Conservation (phyloP, 371 early-diverging fungal genomes). For the Mortierella sp. region DNA sequence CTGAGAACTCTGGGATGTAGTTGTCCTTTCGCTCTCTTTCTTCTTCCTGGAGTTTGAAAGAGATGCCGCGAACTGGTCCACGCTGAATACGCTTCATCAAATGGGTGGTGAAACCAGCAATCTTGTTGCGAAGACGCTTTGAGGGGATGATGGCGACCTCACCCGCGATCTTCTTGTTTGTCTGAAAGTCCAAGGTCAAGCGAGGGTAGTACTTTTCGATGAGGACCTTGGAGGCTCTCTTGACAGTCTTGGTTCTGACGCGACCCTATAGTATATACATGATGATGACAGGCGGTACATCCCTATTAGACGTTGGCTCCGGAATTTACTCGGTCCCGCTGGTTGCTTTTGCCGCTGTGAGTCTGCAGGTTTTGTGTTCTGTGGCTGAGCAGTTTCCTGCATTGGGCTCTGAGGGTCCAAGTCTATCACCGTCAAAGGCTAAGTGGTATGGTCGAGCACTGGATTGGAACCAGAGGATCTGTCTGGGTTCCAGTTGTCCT, state of each 20-base stretch:
- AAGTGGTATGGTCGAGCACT: too few relatives aligned
- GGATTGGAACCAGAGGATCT: too few relatives aligned
- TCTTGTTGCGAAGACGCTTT: conserved; percentile 99
- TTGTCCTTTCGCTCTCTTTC: conserved; percentile 99
- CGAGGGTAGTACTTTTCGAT: conserved; percentile 99
- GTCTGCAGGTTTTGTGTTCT: too few relatives aligned
- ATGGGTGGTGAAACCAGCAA: conserved; percentile 99
- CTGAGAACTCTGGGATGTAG: conserved; percentile 99
- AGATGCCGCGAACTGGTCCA: conserved; percentile 99
- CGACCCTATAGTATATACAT: conserved; percentile 32
- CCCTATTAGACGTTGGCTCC: background rate
- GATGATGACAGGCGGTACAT: background rate
- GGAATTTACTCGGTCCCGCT: too few relatives aligned
- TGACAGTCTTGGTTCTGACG: conserved; percentile 95
- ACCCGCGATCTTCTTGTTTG: conserved; percentile 99
- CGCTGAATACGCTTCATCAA: conserved; percentile 99
- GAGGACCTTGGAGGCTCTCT: conserved; percentile 99
- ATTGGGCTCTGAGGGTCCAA: too few relatives aligned
- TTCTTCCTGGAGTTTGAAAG: conserved; percentile 99
- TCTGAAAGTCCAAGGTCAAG: conserved; percentile 99
- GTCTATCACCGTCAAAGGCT: too few relatives aligned
- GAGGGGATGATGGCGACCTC: conserved; percentile 98
- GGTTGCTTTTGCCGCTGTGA: too few relatives aligned
- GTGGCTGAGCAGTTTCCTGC: too few relatives aligned
- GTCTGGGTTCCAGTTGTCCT: too few relatives aligned